Evolutionary conservation across 306 rosid species (phyloP), one percentile per base, ranked within the genome.

Genomic region (Corylus avellana): DNA sequence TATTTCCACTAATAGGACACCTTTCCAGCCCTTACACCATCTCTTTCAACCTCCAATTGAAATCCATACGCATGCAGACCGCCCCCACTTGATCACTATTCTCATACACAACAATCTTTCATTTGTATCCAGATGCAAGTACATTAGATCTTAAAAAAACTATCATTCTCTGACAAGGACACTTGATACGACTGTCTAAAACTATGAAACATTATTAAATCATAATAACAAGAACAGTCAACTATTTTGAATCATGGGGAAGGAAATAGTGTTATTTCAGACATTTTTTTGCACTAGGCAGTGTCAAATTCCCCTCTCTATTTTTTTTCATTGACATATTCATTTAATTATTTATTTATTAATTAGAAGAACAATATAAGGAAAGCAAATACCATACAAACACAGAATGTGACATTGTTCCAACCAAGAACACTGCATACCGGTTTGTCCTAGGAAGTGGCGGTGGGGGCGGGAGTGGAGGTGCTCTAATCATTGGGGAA

Each of bases 391-490:
- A 35, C 77, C 76, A 16, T 48, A 50, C 16, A 37, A 61, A 50
- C 10, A 73, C 3, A 12, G 11, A 49, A 44, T 48, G 20, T 68
- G n/a, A 18, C 50, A 39, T 42, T 67, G 16, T 42, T n/a, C 10
- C 32, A 75, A 56, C 77, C 58, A 77, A 47, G 74, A 81, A 78
- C 77, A 63, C 12, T 56, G 77, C 83, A 78, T 70, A 91, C 99
- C 98, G 89, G 83, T 87, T 88, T 68, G 80, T 80, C 86, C 97
- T 88, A 56, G 76, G 48, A 11, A 86, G 75, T 14, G 71, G 70
- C 6, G 29, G 66, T 16, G 81, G 73, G 46, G 81, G 81, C 39
- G 81, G 73, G 46, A 80, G 76, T 49, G 92, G 88, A 64, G 85
- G 75, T 55, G 87, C 91, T 78, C 91, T 86, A 74, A 72, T 73